Conservation (phyloP, 2,329 filamentous ascomycete species). For the Trichoderma atrobrunneum region DNA sequence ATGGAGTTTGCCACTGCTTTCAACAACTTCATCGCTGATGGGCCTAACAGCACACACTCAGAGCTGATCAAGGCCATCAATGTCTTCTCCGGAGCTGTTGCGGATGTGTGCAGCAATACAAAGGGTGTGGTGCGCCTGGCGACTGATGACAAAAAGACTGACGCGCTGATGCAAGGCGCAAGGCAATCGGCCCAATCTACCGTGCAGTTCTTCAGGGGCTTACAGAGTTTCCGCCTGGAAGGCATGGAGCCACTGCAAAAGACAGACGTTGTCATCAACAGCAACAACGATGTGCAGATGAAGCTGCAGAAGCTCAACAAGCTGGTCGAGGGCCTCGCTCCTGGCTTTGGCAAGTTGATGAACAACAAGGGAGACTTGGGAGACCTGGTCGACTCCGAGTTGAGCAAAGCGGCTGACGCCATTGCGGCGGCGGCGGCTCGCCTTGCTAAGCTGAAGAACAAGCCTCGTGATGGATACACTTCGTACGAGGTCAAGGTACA, state of each 20-base stretch:
- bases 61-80: slow-evolving; percentile 93
- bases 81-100: slow-evolving; percentile 83
- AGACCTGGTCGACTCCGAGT: slow-evolving; percentile 86
- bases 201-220: slow-evolving; percentile 89
- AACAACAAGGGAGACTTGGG: slow-evolving; percentile 82
- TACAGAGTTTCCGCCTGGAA: slow-evolving; percentile 91
- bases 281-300: slow-evolving; percentile 93
- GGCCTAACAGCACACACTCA: slow-evolving; percentile 82
- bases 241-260: slow-evolving; percentile 87
- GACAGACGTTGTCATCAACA: slow-evolving; percentile 96
- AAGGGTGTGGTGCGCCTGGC: slow-evolving; percentile 93
- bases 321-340: slow-evolving; percentile 86
- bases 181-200: slow-evolving; percentile 82
- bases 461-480: slow-evolving; percentile 91
- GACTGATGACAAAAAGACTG: slow-evolving; percentile 91
- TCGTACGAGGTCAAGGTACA: slow-evolving; percentile 96
- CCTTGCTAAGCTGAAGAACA: slow-evolving; percentile 88
- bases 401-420: slow-evolving; percentile 90
- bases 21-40: slow-evolving; percentile 98
- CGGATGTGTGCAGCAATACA: slow-evolving; percentile 92
- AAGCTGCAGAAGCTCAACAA: slow-evolving; percentile 92
- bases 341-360: slow-evolving; percentile 77
- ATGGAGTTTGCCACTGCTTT: slow-evolving; percentile 98
- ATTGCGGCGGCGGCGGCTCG: slow-evolving; percentile 90
- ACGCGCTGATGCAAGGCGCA: slow-evolving; percentile 77